Evolutionary conservation across 2,329 filamentous ascomycete species (phyloP), one percentile per base, ranked within the genome.

Genomic region (Alternaria incomplexa): DNA sequence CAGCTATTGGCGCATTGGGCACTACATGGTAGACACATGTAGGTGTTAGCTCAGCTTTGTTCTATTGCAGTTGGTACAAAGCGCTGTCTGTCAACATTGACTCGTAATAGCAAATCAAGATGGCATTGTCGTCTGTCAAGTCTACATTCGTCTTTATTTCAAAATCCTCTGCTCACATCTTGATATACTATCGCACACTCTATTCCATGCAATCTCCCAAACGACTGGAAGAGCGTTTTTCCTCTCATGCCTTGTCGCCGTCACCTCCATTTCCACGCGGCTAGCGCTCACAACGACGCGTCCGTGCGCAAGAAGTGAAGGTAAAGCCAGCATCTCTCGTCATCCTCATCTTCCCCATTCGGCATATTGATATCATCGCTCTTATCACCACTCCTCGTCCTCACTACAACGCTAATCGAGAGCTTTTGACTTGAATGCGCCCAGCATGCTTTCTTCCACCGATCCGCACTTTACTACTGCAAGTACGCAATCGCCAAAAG

Each of bases 291-390:
- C n/a, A 9, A 53, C 30, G 30, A 15, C n/a, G 17, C 15, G 48
- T 26, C 25, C 22, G 23, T 17, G 20, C 48, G 4, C 32, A 12
- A 28, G 28, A 40, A 20, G 58, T 36, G 44, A 59, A 62, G 46
- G 63, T 68, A 52, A 65, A 55, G 59, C 62, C 64, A 48, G 11
- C 30, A 46, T 23, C 25, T 48, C 44, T 40, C 9, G 20, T 55
- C 44, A 45, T 22, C 22, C 26, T 61, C 58, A 52, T 51, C 28
- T 44, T 64, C 56, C 25, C 12, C 36, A 25, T 25, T 25, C 8
- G 20, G 20, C 20, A 36, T 52, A 1, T 12, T 10, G 8, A 22
- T 22, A 51, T 28, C 44, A 30, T 10, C 28, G 6, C 6, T 17
- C 9, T 32, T n/a, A 40, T 45, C 22, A 40, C 22, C 26, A 45